Conservation (phyloP, 768 basidiomycete species). For the Naganishia kalamii region DNA sequence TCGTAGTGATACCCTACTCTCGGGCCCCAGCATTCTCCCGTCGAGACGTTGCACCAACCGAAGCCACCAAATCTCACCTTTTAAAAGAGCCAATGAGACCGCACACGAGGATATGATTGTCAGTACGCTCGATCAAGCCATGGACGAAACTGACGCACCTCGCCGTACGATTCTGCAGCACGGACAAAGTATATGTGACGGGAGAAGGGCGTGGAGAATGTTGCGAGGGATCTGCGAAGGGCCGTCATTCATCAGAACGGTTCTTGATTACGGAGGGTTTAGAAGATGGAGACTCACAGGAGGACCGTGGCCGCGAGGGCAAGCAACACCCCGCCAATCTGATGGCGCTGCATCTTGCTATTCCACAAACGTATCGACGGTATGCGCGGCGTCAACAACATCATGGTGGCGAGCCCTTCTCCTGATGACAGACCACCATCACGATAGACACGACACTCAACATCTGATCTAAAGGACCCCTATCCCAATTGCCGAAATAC, state of each 20-base stretch:
- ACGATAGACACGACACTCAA: no score
- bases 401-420: background rate
- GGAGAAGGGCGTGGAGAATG: slow-evolving; percentile 42
- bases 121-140: no score
- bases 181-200: slow-evolving; percentile 36
- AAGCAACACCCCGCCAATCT: slow-evolving; percentile 28
- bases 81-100: no score
- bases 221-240: slow-evolving; percentile 28
- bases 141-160: no score
- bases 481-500: background rate
- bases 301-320: slow-evolving; percentile 20
- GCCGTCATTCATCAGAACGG: background rate
- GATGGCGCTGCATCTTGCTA: slow-evolving; percentile 20
- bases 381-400: background rate
- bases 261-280: background rate
- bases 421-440: background rate
- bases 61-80: slow-evolving; percentile 37
- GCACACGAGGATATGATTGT: no score
- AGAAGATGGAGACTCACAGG: slow-evolving; percentile 16
- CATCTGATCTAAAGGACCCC: no score
- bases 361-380: background rate
- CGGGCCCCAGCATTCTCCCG: slow-evolving; percentile 7
- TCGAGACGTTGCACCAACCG: slow-evolving; percentile 25
- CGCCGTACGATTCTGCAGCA: background rate
- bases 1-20: slow-evolving; percentile 17